Percentiles rank a stretch among this genome's conserved stretches.
Evolutionary conservation across 805 yeast genomes (phyloP).

Genomic region (Kazachstania taianensis): DNA sequence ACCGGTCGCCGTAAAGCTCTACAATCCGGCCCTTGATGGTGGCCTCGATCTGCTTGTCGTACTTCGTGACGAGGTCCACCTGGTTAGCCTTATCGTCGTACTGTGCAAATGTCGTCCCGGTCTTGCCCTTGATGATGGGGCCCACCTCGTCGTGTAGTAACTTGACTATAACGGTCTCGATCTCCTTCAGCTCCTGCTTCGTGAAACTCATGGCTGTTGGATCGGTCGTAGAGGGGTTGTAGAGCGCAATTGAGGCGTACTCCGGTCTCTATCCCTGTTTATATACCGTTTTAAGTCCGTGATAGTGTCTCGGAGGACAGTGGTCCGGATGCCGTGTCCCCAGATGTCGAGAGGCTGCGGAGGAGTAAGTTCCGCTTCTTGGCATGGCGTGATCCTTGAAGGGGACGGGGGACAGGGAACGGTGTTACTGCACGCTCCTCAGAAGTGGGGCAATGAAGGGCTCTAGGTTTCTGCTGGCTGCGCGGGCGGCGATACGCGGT

Average conservation of each 20-base stretch:
- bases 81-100: slow-evolving; percentile 51
- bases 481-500: neutral
- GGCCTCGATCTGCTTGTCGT: slow-evolving; percentile 46
- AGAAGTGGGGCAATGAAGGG: neutral
- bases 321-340: too few relatives aligned
- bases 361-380: too few relatives aligned
- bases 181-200: slow-evolving; percentile 20
- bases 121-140: slow-evolving; percentile 17
- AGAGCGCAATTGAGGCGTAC: too few relatives aligned
- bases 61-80: slow-evolving; percentile 53
- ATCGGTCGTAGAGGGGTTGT: too few relatives aligned
- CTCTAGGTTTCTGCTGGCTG: neutral
- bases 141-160: slow-evolving; percentile 20
- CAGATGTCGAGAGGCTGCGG: too few relatives aligned
- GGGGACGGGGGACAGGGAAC: too few relatives aligned
- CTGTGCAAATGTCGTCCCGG: slow-evolving; percentile 23
- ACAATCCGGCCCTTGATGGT: slow-evolving; percentile 26
- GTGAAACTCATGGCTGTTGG: too few relatives aligned
- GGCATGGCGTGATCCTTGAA: too few relatives aligned
- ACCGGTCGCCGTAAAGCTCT: slow-evolving; percentile 39
- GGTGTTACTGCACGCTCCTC: too few relatives aligned
- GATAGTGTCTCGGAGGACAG: slow-evolving; percentile 4
- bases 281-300: too few relatives aligned
- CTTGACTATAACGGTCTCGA: slow-evolving; percentile 18
- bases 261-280: too few relatives aligned